Evolutionary conservation across 2,329 filamentous ascomycete genomes (phyloP), one percentile per base, ranked within the genome.

Genomic region (Penicillium sp.): DNA sequence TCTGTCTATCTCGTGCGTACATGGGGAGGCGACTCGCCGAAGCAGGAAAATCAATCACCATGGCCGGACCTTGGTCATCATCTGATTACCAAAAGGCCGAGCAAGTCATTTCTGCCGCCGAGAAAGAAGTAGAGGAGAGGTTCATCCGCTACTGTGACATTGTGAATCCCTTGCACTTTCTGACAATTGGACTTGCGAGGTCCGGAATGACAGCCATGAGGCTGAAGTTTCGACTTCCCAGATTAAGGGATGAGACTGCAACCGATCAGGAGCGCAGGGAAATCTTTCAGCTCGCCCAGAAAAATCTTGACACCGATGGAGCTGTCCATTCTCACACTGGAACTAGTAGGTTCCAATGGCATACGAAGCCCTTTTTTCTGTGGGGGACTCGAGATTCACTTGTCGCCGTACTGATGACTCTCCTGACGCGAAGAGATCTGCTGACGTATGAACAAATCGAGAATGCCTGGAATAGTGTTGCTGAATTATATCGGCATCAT

Each of bases 171-270:
- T 62, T 71, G 47, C 71, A 74, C 52, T 69, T 73, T 47, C 62
- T 78, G 44, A 67, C 70, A 12, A 62, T 69, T n/a, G 67, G 69
- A 11, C 66, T 76, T 49, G 70, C 65, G 1, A 64, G 73, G 45
- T 65, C 68, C 4, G 68, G 73, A 3, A 60, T 75, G 35, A 67
- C 63, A 39, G 67, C 67, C 39, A 70, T 75, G 54, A 62, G 73
- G 4, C 52, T 76, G 18, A 43, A 42, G 7, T 11, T 47, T 25
- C 43, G 37, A 25, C 46, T 49, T 4, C 46, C 49, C 28, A 60
- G 48, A 32, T 39, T 60, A 18, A 55, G 46, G 52, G 57, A 62
- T 42, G 50, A 62, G 26, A 62, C 56, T 13, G 58, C 62, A 3
- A 61, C 55, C 12, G 39, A 48, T 24, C 32, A 12, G 7, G 48